Evolutionary conservation across 78 protist genomes (phyloP).

Genomic region (Monocercomonoides exilis): DNA sequence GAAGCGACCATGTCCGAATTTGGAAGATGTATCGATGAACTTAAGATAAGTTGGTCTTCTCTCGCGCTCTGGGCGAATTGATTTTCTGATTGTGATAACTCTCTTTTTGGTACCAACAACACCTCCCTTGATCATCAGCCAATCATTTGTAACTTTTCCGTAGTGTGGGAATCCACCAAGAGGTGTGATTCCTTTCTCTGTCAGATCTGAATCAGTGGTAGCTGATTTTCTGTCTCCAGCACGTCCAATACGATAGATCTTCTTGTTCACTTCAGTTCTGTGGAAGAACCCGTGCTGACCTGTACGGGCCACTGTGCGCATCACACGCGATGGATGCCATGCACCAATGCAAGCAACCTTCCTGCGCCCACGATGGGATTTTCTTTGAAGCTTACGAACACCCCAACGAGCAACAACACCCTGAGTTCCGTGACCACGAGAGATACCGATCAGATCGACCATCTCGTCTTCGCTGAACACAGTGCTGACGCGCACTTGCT

Average conservation of each 20-base stretch:
- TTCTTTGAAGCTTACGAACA: conserved; percentile 88
- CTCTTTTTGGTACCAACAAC: conserved; percentile 86
- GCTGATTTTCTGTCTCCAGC: conserved; percentile 62
- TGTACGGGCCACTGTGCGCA: conserved; percentile 96
- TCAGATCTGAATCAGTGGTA: conserved; percentile 90
- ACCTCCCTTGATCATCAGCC: conserved; percentile 89
- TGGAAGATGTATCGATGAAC: conserved; percentile 99
- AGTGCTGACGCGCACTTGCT: conserved; percentile 71
- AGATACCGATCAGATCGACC: conserved; percentile 91
- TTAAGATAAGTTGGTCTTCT: conserved; percentile 57
- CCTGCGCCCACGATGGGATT: conserved; percentile 98
- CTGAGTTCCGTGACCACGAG: conserved; percentile 96
- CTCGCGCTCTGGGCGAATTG: conserved; percentile 49
- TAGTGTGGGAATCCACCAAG: conserved; percentile 99
- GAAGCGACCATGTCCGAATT: conserved; percentile 98
- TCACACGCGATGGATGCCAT: conserved; percentile 99
- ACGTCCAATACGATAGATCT: conserved; percentile 94
- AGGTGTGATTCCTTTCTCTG: conserved; percentile 97
- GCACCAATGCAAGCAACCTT: conserved; percentile 99
- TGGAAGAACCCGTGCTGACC: conserved; percentile 99
- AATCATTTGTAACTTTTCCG: conserved; percentile 90
- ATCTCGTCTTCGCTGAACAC: conserved; percentile 85
- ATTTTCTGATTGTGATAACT: conserved; percentile 19
- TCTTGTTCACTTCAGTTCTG: conserved; percentile 98
- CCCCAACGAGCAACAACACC: conserved; percentile 98